Evolutionary conservation across 768 basidiomycete genomes (phyloP).

Genomic region (Leccinum subtestaceum): DNA sequence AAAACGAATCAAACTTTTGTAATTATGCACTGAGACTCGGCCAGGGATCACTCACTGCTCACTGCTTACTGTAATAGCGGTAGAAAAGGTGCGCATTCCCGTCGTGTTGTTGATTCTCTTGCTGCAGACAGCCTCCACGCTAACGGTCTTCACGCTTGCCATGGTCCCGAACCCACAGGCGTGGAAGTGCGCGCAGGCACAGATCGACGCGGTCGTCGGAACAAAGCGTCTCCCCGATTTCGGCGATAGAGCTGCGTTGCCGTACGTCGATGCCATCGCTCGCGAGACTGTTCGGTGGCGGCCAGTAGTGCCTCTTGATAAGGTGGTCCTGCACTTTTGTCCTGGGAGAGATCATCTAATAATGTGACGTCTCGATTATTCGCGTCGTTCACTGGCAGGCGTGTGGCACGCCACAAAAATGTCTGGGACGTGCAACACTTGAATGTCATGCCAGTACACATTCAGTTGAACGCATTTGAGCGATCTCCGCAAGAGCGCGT

Average conservation of each 20-base stretch:
- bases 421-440: too few species aligned
- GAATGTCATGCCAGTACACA: too few species aligned
- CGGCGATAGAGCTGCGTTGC: not conserved
- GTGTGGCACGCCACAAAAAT: conserved; percentile 19
- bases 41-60: not conserved
- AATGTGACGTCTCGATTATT: not conserved
- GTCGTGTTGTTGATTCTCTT: not conserved
- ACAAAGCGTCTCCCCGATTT: not conserved
- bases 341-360: too few species aligned
- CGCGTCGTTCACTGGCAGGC: conserved; percentile 1
- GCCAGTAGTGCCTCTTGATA: not conserved
- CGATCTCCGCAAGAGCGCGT: too few species aligned
- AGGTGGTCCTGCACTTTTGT: not conserved
- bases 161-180: not conserved
- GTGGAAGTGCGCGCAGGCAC: not conserved
- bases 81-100: not conserved
- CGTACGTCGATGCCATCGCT: not conserved
- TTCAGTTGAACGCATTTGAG: too few species aligned
- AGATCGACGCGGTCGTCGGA: not conserved
- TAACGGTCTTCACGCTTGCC: not conserved
- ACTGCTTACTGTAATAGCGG: not conserved
- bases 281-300: not conserved
- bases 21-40: not conserved
- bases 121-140: not conserved
- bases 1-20: not conserved